phyloP scores from a whole-genome alignment of 352 stramenopile genomes.

The Phytophthora sojae region DNA sequence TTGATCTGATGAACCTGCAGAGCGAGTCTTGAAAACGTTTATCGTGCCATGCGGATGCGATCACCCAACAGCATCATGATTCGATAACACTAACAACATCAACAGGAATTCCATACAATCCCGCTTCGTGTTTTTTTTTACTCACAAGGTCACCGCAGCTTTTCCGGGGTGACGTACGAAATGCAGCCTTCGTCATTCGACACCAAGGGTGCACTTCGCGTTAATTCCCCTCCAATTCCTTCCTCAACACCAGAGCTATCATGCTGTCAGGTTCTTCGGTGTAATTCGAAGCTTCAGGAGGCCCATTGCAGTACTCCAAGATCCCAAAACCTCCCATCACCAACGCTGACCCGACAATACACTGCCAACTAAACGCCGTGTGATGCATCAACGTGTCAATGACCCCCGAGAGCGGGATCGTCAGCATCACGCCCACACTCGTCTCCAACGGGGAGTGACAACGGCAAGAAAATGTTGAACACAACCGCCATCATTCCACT shows the following conservation, averaged over 20 bases:
- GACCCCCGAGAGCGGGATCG: constrained; percentile 56
- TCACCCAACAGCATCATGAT: too few species aligned
- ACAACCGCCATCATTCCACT: constrained; percentile 48
- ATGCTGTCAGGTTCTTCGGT: neutral
- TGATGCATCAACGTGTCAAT: constrained; percentile 54
- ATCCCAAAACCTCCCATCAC: constrained; percentile 64
- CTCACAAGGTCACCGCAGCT: constrained; percentile 3
- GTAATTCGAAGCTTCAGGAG: neutral
- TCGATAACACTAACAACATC: too few species aligned
- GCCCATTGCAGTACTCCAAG: constrained; percentile 39
- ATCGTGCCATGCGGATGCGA: too few species aligned
- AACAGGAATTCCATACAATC: too few species aligned
- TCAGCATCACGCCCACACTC: constrained; percentile 65
- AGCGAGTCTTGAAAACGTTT: too few species aligned
- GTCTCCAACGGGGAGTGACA: constrained; percentile 63
- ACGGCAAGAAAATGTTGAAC: constrained; percentile 58
- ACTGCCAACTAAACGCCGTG: constrained; percentile 52
- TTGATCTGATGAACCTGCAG: too few species aligned
- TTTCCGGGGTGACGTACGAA: constrained; percentile 9
- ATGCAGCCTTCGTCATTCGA: constrained; percentile 11
- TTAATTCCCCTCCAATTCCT: neutral
- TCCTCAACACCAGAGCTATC: constrained; percentile 2
- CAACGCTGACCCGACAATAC: constrained; percentile 51
- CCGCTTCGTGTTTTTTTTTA: too few species aligned
- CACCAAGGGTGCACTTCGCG: constrained; percentile 8